Percentiles rank a stretch among this genome's conserved stretches.
These are phyloP conservation scores for Colletotrichum plurivorum DNA, from an alignment of 2,329 filamentous ascomycete species.

Conservation along the genomic window DNA sequence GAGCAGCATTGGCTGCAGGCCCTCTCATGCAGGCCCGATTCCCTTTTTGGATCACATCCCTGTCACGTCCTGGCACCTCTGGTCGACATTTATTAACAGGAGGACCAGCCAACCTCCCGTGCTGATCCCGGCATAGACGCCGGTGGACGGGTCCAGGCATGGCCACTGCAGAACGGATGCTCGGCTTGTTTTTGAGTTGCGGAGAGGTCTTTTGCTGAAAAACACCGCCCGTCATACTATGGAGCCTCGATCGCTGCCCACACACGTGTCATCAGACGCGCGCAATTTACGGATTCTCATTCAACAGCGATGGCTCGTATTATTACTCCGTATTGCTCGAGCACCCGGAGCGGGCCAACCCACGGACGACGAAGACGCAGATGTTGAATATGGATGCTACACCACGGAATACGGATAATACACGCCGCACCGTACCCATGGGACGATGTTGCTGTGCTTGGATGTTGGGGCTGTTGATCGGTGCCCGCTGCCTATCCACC, in stretches of 20 bases:
- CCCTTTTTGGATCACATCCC: constrained; percentile 19
- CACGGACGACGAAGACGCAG: background rate
- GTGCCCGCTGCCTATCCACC: background rate
- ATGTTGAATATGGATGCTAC: constrained; percentile 7
- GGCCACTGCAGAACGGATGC: background rate
- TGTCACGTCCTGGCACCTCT: constrained; percentile 10
- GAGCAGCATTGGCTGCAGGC: constrained; percentile 21
- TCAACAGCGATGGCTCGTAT: background rate
- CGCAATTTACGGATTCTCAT: background rate
- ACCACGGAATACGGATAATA: background rate
- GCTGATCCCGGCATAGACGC: constrained; percentile 11
- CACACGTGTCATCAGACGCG: background rate
- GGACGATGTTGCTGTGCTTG: constrained; percentile 36
- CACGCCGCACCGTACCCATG: constrained; percentile 30
- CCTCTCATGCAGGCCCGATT: constrained; percentile 28
- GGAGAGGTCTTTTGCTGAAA: background rate
- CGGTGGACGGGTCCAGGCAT: background rate
- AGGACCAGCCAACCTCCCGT: constrained; percentile 4
- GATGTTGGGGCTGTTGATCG: constrained; percentile 26
- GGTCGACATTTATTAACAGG: background rate
- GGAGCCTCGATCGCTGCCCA: background rate
- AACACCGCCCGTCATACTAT: background rate
- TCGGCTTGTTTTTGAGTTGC: background rate
- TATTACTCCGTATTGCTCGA: background rate
- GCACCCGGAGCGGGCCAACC: constrained; percentile 13